Evolutionary conservation across 1,284 basidiomycete species (phyloP), one percentile per base, ranked within the genome.

Genomic region (Ceratobasidium sp.): DNA sequence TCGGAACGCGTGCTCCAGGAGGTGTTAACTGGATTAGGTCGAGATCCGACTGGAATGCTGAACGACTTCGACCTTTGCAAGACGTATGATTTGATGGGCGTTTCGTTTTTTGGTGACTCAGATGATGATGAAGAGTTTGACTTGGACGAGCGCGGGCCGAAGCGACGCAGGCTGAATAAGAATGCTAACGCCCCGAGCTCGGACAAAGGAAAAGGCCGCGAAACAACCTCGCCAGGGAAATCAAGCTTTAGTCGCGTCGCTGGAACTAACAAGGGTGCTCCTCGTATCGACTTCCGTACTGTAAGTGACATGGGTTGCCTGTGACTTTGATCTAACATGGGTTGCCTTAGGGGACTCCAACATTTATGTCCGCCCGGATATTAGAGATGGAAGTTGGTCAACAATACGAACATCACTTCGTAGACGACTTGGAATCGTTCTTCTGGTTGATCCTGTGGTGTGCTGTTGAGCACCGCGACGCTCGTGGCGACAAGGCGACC

Each of bases 361-460:
- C 66, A 13, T 68, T 68, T 26, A 68, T 68, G 66, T 68, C 66
- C 23, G 23, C 51, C 20, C 66, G 46, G 15, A 44, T 68, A 12
- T 26, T 51, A 4, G 12, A 15, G 3, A 51, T 28, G n/a, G 58
- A 56, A 9, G 20, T 33, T 46, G 69, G 69, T 13, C 40, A 15
- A 26, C 55, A 20, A 5, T 68, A 49, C 46, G 44, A 44, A 20
- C 67, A 69, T 46, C 46, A 2, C 44, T 15, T 44, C 42, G 13
- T 68, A 7, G 44, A 68, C 44, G 66, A 68, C 26, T 44, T 68
- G 10, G 67, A 69, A 18, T 53, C 67, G 9, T 69, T 53, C 49
- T 69, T 53, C n/a, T 68, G 67, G 67, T 28, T 69, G 10, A 23
- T 69, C 9, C 23, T 53, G 10, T 69, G 67, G 67, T 69, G 44